These are phyloP conservation scores for Mollisia scopiformis DNA, from an alignment of 2,329 filamentous ascomycete species.

Conservation along the genomic window DNA sequence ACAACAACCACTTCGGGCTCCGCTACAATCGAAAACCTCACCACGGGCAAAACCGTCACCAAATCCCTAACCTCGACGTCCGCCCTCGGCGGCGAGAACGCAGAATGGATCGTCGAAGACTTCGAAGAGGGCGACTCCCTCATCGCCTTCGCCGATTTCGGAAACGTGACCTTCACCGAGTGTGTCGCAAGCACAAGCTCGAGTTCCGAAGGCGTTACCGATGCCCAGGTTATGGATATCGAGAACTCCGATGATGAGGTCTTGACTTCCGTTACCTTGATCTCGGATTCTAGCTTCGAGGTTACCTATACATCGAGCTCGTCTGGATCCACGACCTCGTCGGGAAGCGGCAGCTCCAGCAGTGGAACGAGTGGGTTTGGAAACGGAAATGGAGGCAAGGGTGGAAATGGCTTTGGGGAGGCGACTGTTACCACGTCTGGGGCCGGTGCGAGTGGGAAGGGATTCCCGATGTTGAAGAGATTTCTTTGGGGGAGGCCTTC, in stretches of 20 bases:
- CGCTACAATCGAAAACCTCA: constrained; percentile 48
- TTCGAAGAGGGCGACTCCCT: constrained; percentile 44
- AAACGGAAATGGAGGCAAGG: background rate
- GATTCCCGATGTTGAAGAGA: background rate
- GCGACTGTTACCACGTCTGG: background rate
- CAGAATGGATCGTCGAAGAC: constrained; percentile 56
- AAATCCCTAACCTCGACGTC: constrained; percentile 43
- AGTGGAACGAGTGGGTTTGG: background rate
- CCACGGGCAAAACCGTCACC: constrained; percentile 45
- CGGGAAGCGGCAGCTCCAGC: background rate
- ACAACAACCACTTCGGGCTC: constrained; percentile 44
- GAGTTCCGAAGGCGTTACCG: constrained; percentile 33
- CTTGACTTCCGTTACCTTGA: background rate
- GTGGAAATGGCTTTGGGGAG: background rate
- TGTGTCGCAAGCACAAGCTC: constrained; percentile 38
- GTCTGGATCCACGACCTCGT: background rate
- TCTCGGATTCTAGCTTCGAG: background rate
- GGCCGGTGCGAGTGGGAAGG: background rate
- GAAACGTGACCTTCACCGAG: constrained; percentile 47
- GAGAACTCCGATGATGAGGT: constrained; percentile 6
- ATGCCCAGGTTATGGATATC: constrained; percentile 45
- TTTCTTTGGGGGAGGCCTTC: background rate
- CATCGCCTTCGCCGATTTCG: constrained; percentile 51
- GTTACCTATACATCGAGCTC: background rate
- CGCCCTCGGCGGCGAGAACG: constrained; percentile 47